Base-by-base conservation (phyloP, 1,284 basidiomycete genomes). In the Ganoderma lingzhi region DNA sequence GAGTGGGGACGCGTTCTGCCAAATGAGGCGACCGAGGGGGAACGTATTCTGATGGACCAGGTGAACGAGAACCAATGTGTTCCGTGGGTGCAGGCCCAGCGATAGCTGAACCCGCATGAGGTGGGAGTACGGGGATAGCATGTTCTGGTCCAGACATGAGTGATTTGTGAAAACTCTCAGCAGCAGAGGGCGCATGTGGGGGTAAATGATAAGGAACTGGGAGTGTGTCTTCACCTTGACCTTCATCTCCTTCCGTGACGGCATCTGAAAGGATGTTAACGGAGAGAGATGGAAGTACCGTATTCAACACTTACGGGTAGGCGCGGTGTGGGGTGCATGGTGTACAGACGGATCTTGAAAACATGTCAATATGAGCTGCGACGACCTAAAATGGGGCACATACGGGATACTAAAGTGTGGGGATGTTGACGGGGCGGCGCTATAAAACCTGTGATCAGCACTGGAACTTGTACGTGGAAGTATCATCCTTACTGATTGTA, bases 131-230 rank as follows among this genome's bases (percentile, higher is more conserved):
- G 14, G 59, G 59, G 6, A 61, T 61, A 28, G 6, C n/a, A 41
- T 61, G 19, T 41, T 61, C 59, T 41, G 59, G 59, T 2, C 59
- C 59, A 61, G 19, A 3, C 59, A 61, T 61, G 39, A 61, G 59
- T 42, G n/a, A 0, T 41, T 15, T 42, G 41, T 61, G 59, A 4
- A 61, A 28, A n/a, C 14, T 42, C 2, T 44, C 59, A 17, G n/a
- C 28, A 61, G 59, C 59, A 23, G 59, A 42, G 19, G 59, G 59
- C n/a, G 35, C 39, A 28, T 42, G 59, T 15, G 59, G 1, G 39
- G 10, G 23, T 8, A 28, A 8, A 15, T 5, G 30, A 10, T 61
- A 39, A 30, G 39, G 59, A 42, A 41, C 59, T 15, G 59, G 59
- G 37, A 61, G 23, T 23, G 59, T 51, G 4, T 23, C 19, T 28